Percentiles rank a stretch among this genome's conserved stretches.
These are phyloP conservation scores for Ceratocystis lukuohia DNA, from an alignment of 2,329 filamentous ascomycete species.

Conservation along the genomic window DNA sequence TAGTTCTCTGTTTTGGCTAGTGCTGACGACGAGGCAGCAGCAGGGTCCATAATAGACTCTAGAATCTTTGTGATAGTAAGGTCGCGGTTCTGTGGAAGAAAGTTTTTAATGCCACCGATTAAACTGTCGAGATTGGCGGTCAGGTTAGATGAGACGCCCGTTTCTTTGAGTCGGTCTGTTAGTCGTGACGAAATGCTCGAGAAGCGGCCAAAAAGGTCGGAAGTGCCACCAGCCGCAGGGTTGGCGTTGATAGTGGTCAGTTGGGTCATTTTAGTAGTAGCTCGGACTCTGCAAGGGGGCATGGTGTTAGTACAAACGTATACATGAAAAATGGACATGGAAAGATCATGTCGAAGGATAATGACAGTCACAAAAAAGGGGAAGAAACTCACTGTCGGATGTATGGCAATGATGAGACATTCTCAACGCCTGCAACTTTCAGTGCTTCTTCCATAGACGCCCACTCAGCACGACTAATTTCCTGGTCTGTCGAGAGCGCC, in stretches of 20 bases:
- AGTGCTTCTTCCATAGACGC: conserved; percentile 76
- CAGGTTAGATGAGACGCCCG: conserved; percentile 55
- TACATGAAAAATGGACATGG: too few species aligned
- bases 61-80: conserved; percentile 95
- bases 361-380: background rate
- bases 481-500: conserved; percentile 87
- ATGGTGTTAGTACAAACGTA: background rate
- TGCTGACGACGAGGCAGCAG: conserved; percentile 75
- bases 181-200: conserved; percentile 81
- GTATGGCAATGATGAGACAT: conserved; percentile 68
- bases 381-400: conserved; percentile 56
- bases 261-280: conserved; percentile 96
- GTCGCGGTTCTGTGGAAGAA: conserved; percentile 90
- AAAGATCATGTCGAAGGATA: too few species aligned
- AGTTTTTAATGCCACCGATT: conserved; percentile 93
- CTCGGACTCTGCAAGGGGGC: conserved; percentile 52
- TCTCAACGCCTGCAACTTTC: conserved; percentile 52
- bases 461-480: conserved; percentile 70
- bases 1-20: conserved; percentile 95
- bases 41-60: conserved; percentile 94
- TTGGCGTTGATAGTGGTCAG: conserved; percentile 74
- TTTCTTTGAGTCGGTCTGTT: conserved; percentile 87
- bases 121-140: conserved; percentile 82
- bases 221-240: conserved; percentile 38
- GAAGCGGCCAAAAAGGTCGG: conserved; percentile 84